phyloP scores from a whole-genome alignment of 306 rosid species.

The Benincasa hispida region DNA sequence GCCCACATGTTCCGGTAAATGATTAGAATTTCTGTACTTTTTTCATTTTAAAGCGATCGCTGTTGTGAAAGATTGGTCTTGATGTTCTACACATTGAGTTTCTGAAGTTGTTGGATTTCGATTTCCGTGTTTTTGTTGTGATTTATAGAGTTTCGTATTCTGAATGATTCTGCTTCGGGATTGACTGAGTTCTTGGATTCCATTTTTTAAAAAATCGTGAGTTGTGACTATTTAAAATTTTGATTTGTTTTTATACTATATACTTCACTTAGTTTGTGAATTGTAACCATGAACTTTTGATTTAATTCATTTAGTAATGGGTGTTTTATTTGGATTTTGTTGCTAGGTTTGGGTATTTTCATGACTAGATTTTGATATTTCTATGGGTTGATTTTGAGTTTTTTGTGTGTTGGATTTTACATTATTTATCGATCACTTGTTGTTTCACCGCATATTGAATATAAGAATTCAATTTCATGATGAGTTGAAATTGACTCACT shows the following conservation, averaged over 20 bases:
- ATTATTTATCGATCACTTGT: too few relatives aligned
- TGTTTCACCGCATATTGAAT: neutral
- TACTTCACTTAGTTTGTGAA: neutral
- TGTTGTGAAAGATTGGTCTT: neutral
- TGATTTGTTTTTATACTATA: neutral
- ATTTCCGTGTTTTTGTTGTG: neutral
- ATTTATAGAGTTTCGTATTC: neutral
- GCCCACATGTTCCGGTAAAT: constrained; percentile 23
- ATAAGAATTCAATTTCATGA: neutral
- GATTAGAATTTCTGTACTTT: neutral
- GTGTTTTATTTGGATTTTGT: neutral
- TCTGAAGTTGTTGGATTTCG: neutral
- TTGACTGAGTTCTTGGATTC: neutral
- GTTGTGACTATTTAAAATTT: neutral
- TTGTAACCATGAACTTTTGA: neutral
- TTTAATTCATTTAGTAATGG: neutral
- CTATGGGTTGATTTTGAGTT: neutral
- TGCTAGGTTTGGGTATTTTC: neutral
- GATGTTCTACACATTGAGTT: neutral
- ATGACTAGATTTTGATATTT: neutral
- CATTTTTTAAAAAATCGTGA: neutral
- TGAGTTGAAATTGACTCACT: neutral
- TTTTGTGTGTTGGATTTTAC: neutral
- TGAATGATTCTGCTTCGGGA: neutral
- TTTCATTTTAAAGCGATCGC: neutral